Percentiles rank a stretch among this genome's conserved stretches.
Conservation (phyloP, 495 filamentous ascomycete genomes). For the Lasiosphaeriaceae sp. region DNA sequence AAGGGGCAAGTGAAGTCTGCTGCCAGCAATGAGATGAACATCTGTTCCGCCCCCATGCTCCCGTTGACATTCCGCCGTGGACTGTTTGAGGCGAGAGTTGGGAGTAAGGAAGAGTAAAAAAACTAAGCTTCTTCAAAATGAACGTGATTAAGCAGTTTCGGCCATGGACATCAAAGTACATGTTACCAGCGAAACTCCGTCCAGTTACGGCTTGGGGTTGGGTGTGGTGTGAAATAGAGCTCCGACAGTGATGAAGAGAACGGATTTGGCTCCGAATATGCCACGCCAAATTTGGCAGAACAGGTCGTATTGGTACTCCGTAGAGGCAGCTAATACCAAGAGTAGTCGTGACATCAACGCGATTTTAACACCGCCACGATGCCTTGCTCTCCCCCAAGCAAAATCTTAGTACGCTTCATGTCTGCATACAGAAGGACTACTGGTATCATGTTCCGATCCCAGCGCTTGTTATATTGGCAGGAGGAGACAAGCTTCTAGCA, state of each 20-base stretch:
- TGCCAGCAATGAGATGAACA: conserved; percentile 10
- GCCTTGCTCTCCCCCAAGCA: not conserved
- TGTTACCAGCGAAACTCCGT: no score
- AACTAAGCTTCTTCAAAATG: not conserved
- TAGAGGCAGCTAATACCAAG: not conserved
- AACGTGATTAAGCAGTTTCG: no score
- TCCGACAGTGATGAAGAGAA: not conserved
- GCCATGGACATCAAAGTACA: no score
- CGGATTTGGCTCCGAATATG: not conserved
- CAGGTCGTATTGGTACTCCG: no score
- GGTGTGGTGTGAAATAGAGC: not conserved
- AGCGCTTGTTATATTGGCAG: not conserved
- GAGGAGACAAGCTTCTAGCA: no score
- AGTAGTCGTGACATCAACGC: not conserved
- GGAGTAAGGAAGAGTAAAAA: not conserved
- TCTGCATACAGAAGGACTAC: not conserved
- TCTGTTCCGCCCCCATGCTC: no score
- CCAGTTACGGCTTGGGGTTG: no score
- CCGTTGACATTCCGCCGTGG: not conserved
- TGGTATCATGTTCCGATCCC: not conserved
- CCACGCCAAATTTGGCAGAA: not conserved
- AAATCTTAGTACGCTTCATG: not conserved
- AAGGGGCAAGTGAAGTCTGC: conserved; percentile 13
- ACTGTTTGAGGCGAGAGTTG: not conserved
- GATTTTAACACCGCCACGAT: conserved; percentile 1